Conservation (phyloP, 139 green algal species). For the Ostreobium quekettii region DNA sequence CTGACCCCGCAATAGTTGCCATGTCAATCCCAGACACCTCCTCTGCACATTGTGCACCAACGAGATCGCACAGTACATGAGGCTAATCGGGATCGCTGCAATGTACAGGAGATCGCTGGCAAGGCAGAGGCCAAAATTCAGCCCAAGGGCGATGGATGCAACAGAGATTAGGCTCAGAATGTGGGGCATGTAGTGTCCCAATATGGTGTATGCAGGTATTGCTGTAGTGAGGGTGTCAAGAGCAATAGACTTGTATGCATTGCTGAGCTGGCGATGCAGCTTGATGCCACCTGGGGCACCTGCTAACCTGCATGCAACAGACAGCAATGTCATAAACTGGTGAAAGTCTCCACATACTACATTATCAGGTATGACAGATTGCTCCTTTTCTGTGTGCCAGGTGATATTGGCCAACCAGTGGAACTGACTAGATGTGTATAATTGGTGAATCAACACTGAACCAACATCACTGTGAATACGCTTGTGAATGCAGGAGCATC, state of each 20-base stretch:
- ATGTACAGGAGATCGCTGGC: constrained; percentile 3
- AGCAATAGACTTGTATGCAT: background rate
- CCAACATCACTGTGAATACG: no score
- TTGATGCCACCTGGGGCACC: constrained; percentile 11
- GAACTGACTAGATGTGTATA: no score
- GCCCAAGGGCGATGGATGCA: background rate
- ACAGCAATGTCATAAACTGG: no score
- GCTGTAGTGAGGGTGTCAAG: background rate
- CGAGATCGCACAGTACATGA: background rate
- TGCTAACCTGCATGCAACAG: no score
- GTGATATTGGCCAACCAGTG: no score
- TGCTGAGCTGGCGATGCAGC: background rate
- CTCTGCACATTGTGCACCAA: background rate
- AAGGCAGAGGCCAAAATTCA: no score
- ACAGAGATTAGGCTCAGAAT: background rate
- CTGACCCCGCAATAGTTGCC: constrained; percentile 10
- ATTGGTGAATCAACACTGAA: no score
- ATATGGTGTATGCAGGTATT: background rate
- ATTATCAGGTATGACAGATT: no score
- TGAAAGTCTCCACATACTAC: no score
- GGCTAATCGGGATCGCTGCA: background rate
- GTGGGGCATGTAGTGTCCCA: background rate
- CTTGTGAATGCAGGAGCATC: no score
- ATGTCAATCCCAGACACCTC: constrained; percentile 2
- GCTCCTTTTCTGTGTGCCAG: no score